These are phyloP conservation scores for Monilinia laxa DNA, from an alignment of 2,329 filamentous ascomycete genomes.

Conservation along the genomic window DNA sequence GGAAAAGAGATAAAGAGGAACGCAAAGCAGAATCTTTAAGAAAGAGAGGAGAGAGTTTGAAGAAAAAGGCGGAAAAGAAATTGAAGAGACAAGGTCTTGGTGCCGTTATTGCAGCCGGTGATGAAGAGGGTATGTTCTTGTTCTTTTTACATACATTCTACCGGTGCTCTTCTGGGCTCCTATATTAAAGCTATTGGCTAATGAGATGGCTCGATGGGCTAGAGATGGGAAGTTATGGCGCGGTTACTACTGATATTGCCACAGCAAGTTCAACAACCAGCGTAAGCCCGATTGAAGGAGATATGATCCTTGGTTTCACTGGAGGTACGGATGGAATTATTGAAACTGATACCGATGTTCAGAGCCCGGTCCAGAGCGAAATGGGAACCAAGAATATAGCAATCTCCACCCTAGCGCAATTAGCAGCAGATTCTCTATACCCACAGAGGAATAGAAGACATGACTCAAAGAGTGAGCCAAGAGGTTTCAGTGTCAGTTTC, in stretches of 20 bases:
- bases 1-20: conserved; percentile 31
- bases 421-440: background rate
- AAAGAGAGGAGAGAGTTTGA: conserved; percentile 1
- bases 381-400: background rate
- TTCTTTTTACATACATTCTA: background rate
- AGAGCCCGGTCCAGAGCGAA: background rate
- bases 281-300: background rate
- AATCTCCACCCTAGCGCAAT: too few species aligned
- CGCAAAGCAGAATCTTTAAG: conserved; percentile 28
- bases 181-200: background rate
- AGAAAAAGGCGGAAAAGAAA: background rate
- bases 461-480: conserved; percentile 1
- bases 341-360: background rate
- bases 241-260: background rate
- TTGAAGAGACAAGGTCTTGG: conserved; percentile 4
- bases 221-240: background rate
- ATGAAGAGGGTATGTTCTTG: background rate
- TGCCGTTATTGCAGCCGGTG: background rate
- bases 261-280: background rate
- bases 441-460: background rate
- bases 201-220: background rate
- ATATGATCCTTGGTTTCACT: background rate
- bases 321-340: background rate
- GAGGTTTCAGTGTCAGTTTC: background rate
- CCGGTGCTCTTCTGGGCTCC: background rate